phyloP scores from a whole-genome alignment of 2,329 filamentous ascomycete genomes.

The Ceratocystiopsis brevicomis region DNA sequence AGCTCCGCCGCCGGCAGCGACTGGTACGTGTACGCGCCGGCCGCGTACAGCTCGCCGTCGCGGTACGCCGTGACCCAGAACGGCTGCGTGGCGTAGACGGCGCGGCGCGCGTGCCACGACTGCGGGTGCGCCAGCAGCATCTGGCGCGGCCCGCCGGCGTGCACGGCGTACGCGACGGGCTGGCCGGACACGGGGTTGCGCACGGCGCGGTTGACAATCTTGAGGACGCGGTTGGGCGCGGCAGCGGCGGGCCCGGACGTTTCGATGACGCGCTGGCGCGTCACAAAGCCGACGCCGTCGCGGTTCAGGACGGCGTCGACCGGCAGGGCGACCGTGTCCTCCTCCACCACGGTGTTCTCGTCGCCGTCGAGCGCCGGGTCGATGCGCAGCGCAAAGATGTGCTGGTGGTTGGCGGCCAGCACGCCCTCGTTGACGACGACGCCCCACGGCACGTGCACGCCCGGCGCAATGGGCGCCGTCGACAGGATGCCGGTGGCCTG shows the following conservation, averaged over 20 bases:
- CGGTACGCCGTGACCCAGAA: constrained; percentile 26
- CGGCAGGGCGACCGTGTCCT: constrained; percentile 23
- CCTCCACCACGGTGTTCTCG: constrained; percentile 32
- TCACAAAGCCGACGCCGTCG: constrained; percentile 26
- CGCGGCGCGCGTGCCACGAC: constrained; percentile 21
- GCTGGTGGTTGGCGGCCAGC: constrained; percentile 50
- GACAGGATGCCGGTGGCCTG: constrained; percentile 49
- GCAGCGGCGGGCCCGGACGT: constrained; percentile 28
- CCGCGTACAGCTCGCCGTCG: constrained; percentile 24
- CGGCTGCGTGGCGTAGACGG: constrained; percentile 23
- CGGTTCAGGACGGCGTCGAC: constrained; percentile 24
- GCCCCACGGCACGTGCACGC: constrained; percentile 30
- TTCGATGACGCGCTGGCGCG: constrained; percentile 23
- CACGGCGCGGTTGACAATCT: constrained; percentile 25
- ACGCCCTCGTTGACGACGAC: constrained; percentile 44
- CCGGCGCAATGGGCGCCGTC: constrained; percentile 37
- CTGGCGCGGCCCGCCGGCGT: constrained; percentile 23
- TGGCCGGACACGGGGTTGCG: constrained; percentile 23
- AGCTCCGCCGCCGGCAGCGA: constrained; percentile 20
- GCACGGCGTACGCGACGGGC: constrained; percentile 26
- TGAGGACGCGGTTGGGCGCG: constrained; percentile 29
- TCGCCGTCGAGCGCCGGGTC: constrained; percentile 40
- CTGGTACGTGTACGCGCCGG: constrained; percentile 25
- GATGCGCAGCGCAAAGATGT: constrained; percentile 45
- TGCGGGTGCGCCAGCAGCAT: constrained; percentile 21